Evolutionary conservation across 805 yeast genomes (phyloP).

Genomic region (Yarrowia sp.): DNA sequence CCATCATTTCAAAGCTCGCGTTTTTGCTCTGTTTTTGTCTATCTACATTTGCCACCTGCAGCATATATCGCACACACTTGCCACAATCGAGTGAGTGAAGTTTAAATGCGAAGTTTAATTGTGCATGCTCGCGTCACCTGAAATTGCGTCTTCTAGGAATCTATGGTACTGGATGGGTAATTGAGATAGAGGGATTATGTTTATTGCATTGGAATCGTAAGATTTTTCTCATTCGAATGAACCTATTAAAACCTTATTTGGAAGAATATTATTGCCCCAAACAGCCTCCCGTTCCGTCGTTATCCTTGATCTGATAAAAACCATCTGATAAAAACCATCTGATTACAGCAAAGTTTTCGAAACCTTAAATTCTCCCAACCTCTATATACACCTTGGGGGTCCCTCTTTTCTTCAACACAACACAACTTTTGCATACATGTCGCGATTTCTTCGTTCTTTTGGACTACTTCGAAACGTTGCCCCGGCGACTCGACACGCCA

Average conservation of each 20-base stretch:
- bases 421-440: background rate
- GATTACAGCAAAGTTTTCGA: conserved; percentile 18
- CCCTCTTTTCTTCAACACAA: background rate
- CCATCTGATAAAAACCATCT: conserved; percentile 20
- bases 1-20: too few species aligned
- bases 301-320: background rate
- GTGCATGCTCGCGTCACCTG: background rate
- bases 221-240: background rate
- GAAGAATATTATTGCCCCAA: too few species aligned
- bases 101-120: background rate
- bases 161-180: too few species aligned
- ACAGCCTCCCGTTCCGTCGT: background rate
- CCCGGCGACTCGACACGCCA: background rate
- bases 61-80: background rate
- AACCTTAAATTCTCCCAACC: background rate
- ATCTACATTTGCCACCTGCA: background rate
- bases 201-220: too few species aligned
- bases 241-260: background rate
- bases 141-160: background rate
- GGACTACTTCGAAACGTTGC: background rate
- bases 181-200: background rate
- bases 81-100: background rate
- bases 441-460: background rate
- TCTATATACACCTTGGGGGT: background rate
- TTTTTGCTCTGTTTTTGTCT: too few species aligned